Conservation (phyloP, 1,284 basidiomycete genomes). For the Microbotryomycetes sp. region DNA sequence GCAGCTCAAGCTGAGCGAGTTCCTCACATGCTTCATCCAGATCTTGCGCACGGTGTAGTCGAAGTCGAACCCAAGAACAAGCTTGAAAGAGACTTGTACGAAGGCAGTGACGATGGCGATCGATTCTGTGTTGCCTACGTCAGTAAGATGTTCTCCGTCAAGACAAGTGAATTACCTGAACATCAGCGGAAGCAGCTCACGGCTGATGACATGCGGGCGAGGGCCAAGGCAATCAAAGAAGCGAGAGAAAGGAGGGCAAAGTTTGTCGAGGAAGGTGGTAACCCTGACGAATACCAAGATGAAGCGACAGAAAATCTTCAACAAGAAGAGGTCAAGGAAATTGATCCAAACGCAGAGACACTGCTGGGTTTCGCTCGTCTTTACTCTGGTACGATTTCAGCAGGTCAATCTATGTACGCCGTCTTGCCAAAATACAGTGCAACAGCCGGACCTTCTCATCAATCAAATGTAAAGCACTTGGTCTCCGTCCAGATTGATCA, state of each 20-base stretch:
- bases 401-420: conserved; percentile 61
- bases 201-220: conserved; percentile 76
- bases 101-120: conserved; percentile 54
- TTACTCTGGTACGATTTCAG: conserved; percentile 77
- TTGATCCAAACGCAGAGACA: conserved; percentile 8
- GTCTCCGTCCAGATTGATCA: conserved; percentile 60
- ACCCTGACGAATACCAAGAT: neutral
- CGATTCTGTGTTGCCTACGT: conserved; percentile 77
- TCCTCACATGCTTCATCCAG: conserved; percentile 85
- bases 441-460: conserved; percentile 59
- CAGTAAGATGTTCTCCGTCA: conserved; percentile 97
- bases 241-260: conserved; percentile 38
- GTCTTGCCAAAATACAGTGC: conserved; percentile 84
- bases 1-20: conserved; percentile 75
- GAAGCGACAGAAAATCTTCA: neutral
- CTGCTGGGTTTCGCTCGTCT: conserved; percentile 88
- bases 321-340: conserved; percentile 32
- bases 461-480: conserved; percentile 64
- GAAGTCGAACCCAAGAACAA: conserved; percentile 62
- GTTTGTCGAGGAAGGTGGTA: conserved; percentile 38
- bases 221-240: conserved; percentile 43
- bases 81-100: conserved; percentile 74
- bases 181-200: conserved; percentile 69
- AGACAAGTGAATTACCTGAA: conserved; percentile 72
- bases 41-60: conserved; percentile 47